Conservation (phyloP, 208 protist genomes). For the Acanthamoeba triangularis region DNA sequence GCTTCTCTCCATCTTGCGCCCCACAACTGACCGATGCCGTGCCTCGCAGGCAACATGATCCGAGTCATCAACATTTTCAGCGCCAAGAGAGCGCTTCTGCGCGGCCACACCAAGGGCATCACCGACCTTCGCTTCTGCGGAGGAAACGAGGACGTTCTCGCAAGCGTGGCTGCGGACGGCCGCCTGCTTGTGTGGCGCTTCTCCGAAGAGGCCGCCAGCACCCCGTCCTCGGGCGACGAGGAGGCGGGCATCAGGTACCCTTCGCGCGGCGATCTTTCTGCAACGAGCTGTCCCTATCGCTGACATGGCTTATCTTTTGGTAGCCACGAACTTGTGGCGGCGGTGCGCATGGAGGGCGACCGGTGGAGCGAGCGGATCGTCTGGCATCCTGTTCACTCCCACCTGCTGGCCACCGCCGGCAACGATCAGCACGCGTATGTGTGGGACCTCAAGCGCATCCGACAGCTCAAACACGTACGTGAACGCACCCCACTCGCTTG, state of each 20-base stretch:
- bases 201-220: neutral
- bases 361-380: neutral
- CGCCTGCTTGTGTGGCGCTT: conserved; percentile 63
- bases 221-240: neutral
- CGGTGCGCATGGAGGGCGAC: neutral
- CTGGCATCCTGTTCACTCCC: conserved; percentile 13
- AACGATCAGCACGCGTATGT: conserved; percentile 19
- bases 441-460: conserved; percentile 56
- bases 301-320: neutral
- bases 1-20: neutral
- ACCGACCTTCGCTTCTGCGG: conserved; percentile 55
- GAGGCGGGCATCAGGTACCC: conserved; percentile 14
- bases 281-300: neutral
- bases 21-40: neutral
- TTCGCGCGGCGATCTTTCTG: neutral
- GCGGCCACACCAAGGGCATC: conserved; percentile 54
- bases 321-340: conserved; percentile 8
- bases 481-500: neutral
- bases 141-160: conserved; percentile 23
- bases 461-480: neutral
- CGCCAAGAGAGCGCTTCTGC: conserved; percentile 58
- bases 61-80: conserved; percentile 67
- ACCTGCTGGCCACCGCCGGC: conserved; percentile 59
- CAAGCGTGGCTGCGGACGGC: conserved; percentile 58
- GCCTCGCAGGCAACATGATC: conserved; percentile 67